Percentiles rank a stretch among this genome's conserved stretches.
These are phyloP conservation scores for Cladophialophora bantiana DNA, from an alignment of 2,329 filamentous ascomycete genomes.

Conservation along the genomic window DNA sequence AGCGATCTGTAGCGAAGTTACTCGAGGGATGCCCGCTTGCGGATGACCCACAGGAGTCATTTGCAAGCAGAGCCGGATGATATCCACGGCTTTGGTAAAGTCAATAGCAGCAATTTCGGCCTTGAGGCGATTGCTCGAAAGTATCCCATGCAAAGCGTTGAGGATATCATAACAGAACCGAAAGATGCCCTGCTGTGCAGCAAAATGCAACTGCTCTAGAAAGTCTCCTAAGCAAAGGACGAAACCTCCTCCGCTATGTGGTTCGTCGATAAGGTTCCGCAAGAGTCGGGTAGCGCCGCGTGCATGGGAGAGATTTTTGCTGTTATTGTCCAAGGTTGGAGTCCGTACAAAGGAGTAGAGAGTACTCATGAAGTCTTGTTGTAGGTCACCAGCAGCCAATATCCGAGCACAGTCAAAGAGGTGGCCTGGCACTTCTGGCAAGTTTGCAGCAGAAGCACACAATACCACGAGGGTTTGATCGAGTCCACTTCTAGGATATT, in stretches of 20 bases:
- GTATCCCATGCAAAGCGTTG: conserved; percentile 27
- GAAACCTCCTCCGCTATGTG: conserved; percentile 22
- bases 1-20: conserved; percentile 3
- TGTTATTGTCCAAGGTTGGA: conserved; percentile 28
- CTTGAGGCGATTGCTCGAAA: conserved; percentile 17
- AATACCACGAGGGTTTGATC: conserved; percentile 34
- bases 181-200: conserved; percentile 32
- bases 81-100: conserved; percentile 27
- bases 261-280: conserved; percentile 28
- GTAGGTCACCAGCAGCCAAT: conserved; percentile 28
- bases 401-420: conserved; percentile 32
- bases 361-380: conserved; percentile 26
- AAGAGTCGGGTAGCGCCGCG: conserved; percentile 35
- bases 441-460: conserved; percentile 35
- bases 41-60: conserved; percentile 21
- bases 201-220: conserved; percentile 31
- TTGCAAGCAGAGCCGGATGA: conserved; percentile 28
- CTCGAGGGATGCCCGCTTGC: not conserved
- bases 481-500: conserved; percentile 33
- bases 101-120: conserved; percentile 26
- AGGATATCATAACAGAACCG: conserved; percentile 37
- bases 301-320: conserved; percentile 33
- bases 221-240: conserved; percentile 29
- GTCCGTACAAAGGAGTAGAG: conserved; percentile 33
- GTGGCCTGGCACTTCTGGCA: conserved; percentile 29